phyloP scores from a whole-genome alignment of 495 filamentous ascomycete genomes.

The Aspergillus carlsbadensis region DNA sequence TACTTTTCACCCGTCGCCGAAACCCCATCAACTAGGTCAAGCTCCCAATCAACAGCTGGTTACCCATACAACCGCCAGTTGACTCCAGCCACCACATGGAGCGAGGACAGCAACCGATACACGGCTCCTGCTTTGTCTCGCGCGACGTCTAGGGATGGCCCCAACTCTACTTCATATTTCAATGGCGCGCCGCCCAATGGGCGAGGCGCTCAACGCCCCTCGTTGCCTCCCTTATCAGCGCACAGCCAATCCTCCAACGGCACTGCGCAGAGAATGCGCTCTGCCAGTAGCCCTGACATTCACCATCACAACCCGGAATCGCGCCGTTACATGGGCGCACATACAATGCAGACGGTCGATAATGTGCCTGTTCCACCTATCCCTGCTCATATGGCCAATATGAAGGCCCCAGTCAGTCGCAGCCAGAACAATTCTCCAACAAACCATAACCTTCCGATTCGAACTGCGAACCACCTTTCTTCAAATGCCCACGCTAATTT shows the following conservation, averaged over 20 bases:
- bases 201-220: conserved; percentile 71
- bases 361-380: conserved; percentile 64
- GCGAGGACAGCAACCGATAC: conserved; percentile 72
- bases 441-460: conserved; percentile 47
- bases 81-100: conserved; percentile 56
- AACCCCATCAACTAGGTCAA: conserved; percentile 83
- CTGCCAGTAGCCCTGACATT: conserved; percentile 69
- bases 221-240: conserved; percentile 71
- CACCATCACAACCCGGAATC: conserved; percentile 50
- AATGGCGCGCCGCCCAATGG: conserved; percentile 50
- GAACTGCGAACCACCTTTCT: conserved; percentile 20
- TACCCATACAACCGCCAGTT: conserved; percentile 78
- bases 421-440: conserved; percentile 68
- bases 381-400: conserved; percentile 60
- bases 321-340: conserved; percentile 53
- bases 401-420: conserved; percentile 60
- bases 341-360: conserved; percentile 64
- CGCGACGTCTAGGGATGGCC: conserved; percentile 74
- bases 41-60: conserved; percentile 64
- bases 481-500: conserved; percentile 31
- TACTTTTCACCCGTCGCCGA: conserved; percentile 91
- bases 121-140: conserved; percentile 85
- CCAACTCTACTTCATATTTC: conserved; percentile 57
- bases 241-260: conserved; percentile 54
- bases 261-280: conserved; percentile 58